Base-by-base conservation (phyloP, 2,329 filamentous ascomycete species). In the Fusarium pininemorale region DNA sequence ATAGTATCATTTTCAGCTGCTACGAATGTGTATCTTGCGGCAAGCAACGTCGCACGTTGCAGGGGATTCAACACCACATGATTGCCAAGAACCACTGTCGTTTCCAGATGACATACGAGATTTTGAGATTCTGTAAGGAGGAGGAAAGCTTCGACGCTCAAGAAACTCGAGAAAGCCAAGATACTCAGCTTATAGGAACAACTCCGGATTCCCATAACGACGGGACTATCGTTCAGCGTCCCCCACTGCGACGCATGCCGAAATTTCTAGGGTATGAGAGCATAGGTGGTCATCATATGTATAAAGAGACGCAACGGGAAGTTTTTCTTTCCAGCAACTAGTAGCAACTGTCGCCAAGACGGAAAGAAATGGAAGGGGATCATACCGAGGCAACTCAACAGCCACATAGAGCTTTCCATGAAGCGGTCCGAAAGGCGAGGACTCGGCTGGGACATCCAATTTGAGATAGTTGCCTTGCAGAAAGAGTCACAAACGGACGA, bases 21-120 rank as follows among this genome's bases (percentile, higher is more conserved):
- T 81, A 82, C 37, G 85, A 89, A 72, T 90, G 88, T 70, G 81
- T 90, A 28, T 82, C 82, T 20, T 90, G 88, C 70, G 85, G 84
- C 3, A 84, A 82, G 12, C 79, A 83, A 39, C 82, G 84, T 38
- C 75, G 76, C 6, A 86, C 84, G 0, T 79, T 82, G 1, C 81
- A 86, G 64, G 88, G 83, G 0, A 83, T 85, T 1, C 86, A 87
- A 61, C 85, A 87, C 38, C 88, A 89, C 70, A 89, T 89, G 87
- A 18, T 16, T 26, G 30, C 15, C 20, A 88, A 87, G 59, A 83
- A 85, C 0, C 86, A 89, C 66, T 89, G 87, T 73, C 82, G 79
- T 9, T 82, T 87, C 48, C 80, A 85, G 37, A 75, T 84, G 6
- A 61, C 78, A n/a, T 79, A 80, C 2, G 84, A 86, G 44, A 83